Evolutionary conservation across 2,329 filamentous ascomycete genomes (phyloP).

Genomic region (Colletotrichum limetticola): DNA sequence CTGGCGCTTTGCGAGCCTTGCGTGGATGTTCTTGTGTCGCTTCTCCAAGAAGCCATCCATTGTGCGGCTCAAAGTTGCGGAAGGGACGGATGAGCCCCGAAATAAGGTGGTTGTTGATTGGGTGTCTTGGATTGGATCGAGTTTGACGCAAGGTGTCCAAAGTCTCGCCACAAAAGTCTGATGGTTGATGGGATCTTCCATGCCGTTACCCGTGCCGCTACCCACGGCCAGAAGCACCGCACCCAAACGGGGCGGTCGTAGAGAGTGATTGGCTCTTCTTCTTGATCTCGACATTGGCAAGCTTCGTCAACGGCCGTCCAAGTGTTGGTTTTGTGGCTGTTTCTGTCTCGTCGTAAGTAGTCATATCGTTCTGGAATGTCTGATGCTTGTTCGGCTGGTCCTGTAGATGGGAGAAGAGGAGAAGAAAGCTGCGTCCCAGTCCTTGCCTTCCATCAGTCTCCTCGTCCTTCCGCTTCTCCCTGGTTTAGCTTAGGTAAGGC

Average conservation of each 20-base stretch:
- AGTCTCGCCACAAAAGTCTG: neutral
- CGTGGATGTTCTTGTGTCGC: neutral
- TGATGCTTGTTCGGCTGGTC: neutral
- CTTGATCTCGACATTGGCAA: slow-evolving; percentile 25
- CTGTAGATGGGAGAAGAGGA: neutral
- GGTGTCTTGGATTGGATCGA: neutral
- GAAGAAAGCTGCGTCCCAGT: neutral
- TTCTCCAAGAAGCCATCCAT: neutral
- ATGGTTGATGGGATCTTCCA: neutral
- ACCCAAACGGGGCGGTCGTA: slow-evolving; percentile 2
- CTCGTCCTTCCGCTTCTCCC: neutral
- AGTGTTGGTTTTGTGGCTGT: neutral
- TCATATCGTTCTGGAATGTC: neutral
- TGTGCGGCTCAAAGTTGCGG: neutral
- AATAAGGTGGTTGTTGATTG: neutral
- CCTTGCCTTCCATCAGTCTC: too few species aligned
- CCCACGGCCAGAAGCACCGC: neutral
- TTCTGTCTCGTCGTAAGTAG: neutral
- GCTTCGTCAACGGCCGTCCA: slow-evolving; percentile 3
- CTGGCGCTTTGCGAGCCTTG: neutral
- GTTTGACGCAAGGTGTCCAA: too few species aligned
- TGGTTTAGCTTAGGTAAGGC: neutral
- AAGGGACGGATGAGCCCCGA: neutral
- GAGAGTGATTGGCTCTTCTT: neutral
- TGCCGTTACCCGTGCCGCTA: slow-evolving; percentile 4